Conservation (phyloP, 2,329 filamentous ascomycete species). For the Pseudogymnoascus sp. region DNA sequence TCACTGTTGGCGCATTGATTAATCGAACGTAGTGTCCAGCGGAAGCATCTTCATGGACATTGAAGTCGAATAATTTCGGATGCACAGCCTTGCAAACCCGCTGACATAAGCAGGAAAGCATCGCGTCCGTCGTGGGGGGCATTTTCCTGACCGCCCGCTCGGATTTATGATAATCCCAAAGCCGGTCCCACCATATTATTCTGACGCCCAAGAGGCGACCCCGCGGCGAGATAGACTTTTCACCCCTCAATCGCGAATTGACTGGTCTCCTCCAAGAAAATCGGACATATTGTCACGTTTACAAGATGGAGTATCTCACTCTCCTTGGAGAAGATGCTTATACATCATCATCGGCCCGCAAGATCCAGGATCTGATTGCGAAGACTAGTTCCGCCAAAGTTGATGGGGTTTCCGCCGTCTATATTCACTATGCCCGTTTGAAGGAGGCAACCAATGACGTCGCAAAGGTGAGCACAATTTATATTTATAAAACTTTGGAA, state of each 20-base stretch:
- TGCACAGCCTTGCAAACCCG: background rate
- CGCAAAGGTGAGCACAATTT: conserved; percentile 10
- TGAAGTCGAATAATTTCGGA: conserved; percentile 1
- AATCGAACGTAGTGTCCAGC: background rate
- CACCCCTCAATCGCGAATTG: conserved; percentile 4
- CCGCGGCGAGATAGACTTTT: conserved; percentile 9
- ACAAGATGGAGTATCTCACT: conserved; percentile 22
- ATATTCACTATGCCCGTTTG: conserved; percentile 25
- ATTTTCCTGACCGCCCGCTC: background rate
- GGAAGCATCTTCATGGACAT: background rate
- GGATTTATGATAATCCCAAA: background rate
- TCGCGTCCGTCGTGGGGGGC: background rate
- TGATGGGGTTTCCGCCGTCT: conserved; percentile 20
- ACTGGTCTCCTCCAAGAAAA: conserved; percentile 7
- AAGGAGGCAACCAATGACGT: conserved; percentile 13
- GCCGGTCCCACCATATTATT: conserved; percentile 8
- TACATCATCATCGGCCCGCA: conserved; percentile 22
- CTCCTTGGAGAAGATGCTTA: conserved; percentile 24
- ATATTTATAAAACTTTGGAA: background rate
- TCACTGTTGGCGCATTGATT: background rate
- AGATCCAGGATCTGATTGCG: conserved; percentile 16
- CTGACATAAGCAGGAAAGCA: background rate
- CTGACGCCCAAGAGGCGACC: conserved; percentile 7
- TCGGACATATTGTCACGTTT: conserved; percentile 7
- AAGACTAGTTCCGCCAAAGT: conserved; percentile 16